Base-by-base conservation (phyloP, 495 filamentous ascomycete genomes). In the Staphylotrichum tortipilum region DNA sequence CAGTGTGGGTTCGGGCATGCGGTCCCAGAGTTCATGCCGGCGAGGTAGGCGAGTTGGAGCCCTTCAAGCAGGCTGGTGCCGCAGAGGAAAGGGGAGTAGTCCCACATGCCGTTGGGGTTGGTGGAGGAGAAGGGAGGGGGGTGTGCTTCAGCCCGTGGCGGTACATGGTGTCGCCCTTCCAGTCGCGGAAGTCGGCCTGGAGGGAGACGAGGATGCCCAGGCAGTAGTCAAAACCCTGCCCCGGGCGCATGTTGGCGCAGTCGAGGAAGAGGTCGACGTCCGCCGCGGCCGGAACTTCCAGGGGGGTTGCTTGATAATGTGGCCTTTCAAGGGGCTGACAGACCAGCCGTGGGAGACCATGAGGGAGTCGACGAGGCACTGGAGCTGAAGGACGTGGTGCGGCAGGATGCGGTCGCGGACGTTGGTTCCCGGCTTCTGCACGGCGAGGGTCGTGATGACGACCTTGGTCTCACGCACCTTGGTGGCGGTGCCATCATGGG, bases 1-100 rank as follows among this genome's bases (percentile, higher is more conserved):
- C 10, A 23, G n/a, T 21, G 24, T n/a, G 11, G 30, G 44, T 12
- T 44, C 67, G 12, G 62, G 60, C 6, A 66, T 54, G 34, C 51
- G 48, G 14, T 68, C 67, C 55, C 62, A 68, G 17, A 72, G 14
- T 56, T 8, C 42, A 72, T 57, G n/a, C 58, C 53, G 24, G 54
- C 47, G 3, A 55, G 28, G 45, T 70, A 73, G 1, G 58, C 57
- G 28, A 65, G 37, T 19, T 67, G 58, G 2, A 77, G 63, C 6
- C 42, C 67, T 54, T 76, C 71, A 14, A 52, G 51, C 6, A 77
- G 62, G 3, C 73, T 71, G 4, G 63, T 65, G 7, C 71, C 71
- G 39, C 73, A 77, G 14, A 77, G 63, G 53, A 69, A 75, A 3
- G 73, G 75, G 15, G 70, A 77, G 44, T 74, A 76, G 29, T 70